Evolutionary conservation across 306 rosid genomes (phyloP).

Genomic region (Malus sylvestris): DNA sequence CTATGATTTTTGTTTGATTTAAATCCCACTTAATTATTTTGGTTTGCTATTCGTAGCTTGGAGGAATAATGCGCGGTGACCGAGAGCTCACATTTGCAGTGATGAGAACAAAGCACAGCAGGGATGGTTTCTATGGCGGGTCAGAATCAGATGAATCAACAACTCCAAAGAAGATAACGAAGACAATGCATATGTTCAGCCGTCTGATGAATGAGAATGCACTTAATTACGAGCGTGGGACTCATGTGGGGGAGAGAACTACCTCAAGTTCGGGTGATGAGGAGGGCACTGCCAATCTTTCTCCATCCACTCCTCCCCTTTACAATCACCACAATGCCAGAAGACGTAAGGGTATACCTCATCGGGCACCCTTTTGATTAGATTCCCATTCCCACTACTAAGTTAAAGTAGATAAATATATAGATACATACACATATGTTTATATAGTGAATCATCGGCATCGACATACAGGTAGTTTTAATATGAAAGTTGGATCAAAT

Average conservation of each 20-base stretch:
- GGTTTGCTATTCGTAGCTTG: constrained; percentile 17
- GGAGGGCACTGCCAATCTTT: constrained; percentile 13
- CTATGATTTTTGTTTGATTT: neutral
- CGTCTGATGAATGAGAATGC: constrained; percentile 19
- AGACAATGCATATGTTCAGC: constrained; percentile 10
- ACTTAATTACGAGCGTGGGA: neutral
- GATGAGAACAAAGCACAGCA: constrained; percentile 17
- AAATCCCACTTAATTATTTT: neutral
- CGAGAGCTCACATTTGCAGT: constrained; percentile 27
- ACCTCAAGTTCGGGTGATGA: constrained; percentile 16
- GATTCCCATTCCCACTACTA: neutral
- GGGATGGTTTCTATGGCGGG: constrained; percentile 6
- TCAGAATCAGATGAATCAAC: constrained; percentile 38
- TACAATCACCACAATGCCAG: constrained; percentile 39
- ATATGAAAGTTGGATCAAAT: neutral
- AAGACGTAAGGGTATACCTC: constrained; percentile 47
- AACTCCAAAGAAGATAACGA: constrained; percentile 27
- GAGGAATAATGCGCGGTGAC: constrained; percentile 33
- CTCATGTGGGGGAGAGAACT: neutral
- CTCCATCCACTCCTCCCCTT: constrained; percentile 37
- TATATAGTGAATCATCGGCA: neutral
- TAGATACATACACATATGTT: neutral
- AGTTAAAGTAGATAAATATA: neutral
- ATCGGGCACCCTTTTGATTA: constrained; percentile 38
- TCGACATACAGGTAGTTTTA: neutral